Evolutionary conservation across 176 grass and related monocot species (phyloP).

Genomic region (Zoysia japonica): DNA sequence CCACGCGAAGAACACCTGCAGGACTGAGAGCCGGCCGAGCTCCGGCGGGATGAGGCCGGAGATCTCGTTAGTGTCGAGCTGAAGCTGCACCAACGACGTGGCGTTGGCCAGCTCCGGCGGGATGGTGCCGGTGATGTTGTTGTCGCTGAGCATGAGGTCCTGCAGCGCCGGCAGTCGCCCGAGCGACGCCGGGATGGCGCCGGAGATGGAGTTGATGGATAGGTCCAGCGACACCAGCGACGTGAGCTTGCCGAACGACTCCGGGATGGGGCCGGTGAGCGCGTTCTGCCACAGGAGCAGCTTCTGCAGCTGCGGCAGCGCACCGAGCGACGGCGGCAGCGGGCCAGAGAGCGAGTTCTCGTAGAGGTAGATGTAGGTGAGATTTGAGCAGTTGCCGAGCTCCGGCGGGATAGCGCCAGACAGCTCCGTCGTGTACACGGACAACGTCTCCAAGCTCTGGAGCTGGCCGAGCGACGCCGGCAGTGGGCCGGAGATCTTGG

Average conservation of each 20-base stretch:
- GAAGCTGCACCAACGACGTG: constrained; percentile 71
- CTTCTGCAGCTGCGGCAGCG: constrained; percentile 59
- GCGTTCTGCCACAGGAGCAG: constrained; percentile 97
- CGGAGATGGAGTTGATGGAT: constrained; percentile 94
- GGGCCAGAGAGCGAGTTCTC: constrained; percentile 81
- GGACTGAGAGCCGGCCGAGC: constrained; percentile 49
- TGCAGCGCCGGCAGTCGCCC: constrained; percentile 59
- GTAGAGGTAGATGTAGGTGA: constrained; percentile 85
- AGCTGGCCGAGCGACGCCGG: constrained; percentile 68
- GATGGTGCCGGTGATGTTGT: constrained; percentile 88
- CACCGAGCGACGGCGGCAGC: constrained; percentile 62
- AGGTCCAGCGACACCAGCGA: constrained; percentile 72
- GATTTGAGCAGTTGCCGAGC: constrained; percentile 69
- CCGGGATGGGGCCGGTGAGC: constrained; percentile 77
- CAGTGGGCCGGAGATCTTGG: constrained; percentile 74
- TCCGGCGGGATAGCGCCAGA: constrained; percentile 79
- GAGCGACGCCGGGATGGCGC: constrained; percentile 58
- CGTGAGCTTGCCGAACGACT: constrained; percentile 69
- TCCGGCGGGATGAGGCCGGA: constrained; percentile 77
- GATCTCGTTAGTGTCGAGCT: constrained; percentile 93
- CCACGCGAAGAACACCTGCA: constrained; percentile 85
- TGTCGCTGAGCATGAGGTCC: constrained; percentile 96
- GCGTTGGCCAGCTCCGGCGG: constrained; percentile 64
- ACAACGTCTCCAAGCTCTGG: constrained; percentile 66
- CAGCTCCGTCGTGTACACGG: constrained; percentile 76